Percentiles rank a stretch among this genome's conserved stretches.
Conservation (phyloP, 2,329 filamentous ascomycete species). For the Aureobasidium lini region DNA sequence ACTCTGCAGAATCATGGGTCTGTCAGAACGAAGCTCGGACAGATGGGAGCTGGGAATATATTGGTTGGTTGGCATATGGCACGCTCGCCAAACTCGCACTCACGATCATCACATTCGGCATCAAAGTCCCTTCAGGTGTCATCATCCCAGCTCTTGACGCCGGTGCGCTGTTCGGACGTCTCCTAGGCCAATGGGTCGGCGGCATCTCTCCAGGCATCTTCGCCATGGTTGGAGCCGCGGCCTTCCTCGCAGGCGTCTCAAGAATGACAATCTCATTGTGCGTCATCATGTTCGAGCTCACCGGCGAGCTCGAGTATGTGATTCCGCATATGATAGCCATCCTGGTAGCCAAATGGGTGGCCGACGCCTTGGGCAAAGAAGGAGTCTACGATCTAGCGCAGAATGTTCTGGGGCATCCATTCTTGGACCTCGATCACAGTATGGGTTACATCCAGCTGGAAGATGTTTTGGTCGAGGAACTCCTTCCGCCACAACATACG, state of each 20-base stretch:
- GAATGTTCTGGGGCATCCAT: slow-evolving; percentile 51
- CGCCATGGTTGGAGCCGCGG: slow-evolving; percentile 53
- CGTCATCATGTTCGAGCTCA: slow-evolving; percentile 57
- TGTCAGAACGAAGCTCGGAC: slow-evolving; percentile 41
- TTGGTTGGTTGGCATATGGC: slow-evolving; percentile 46
- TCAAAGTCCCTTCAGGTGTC: slow-evolving; percentile 53
- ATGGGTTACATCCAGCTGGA: slow-evolving; percentile 35
- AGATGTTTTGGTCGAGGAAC: slow-evolving; percentile 35
- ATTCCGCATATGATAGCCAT: slow-evolving; percentile 54
- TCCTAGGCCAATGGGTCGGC: slow-evolving; percentile 40
- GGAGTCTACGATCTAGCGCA: slow-evolving; percentile 55
- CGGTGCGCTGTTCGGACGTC: slow-evolving; percentile 51
- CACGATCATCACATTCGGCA: slow-evolving; percentile 52
- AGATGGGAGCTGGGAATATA: slow-evolving; percentile 35
- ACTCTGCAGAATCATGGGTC: slow-evolving; percentile 35
- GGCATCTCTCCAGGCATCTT: slow-evolving; percentile 49
- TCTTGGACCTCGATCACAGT: slow-evolving; percentile 47
- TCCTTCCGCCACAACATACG: slow-evolving; percentile 47
- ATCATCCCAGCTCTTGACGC: slow-evolving; percentile 54
- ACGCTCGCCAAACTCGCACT: slow-evolving; percentile 48
- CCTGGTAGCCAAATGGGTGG: slow-evolving; percentile 52
- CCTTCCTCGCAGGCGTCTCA: slow-evolving; percentile 51
- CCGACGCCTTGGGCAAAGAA: slow-evolving; percentile 46
- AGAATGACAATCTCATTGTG: slow-evolving; percentile 52
- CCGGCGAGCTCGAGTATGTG: slow-evolving; percentile 51